A percentile compares a stretch with the other conserved stretches of the same genome.
phyloP scores from a whole-genome alignment of 345 rosid species.

The Brassica nigra region DNA sequence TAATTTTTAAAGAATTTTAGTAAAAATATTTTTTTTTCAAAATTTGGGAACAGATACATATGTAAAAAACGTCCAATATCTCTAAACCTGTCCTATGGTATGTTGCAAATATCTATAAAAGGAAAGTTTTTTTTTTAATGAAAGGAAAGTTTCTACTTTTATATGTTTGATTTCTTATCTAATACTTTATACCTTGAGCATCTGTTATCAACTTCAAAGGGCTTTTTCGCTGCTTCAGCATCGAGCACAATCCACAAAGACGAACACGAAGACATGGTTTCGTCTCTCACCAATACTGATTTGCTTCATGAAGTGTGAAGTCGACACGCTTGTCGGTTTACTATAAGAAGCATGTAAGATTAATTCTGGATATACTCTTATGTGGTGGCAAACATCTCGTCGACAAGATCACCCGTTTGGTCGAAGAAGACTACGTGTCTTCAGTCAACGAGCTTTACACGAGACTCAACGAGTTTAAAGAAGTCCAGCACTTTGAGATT shows the following conservation, averaged over 20 bases:
- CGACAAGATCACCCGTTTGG: slow-evolving; percentile 46
- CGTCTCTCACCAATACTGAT: slow-evolving; percentile 51
- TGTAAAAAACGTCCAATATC: no score
- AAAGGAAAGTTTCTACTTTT: not conserved
- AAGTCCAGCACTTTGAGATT: slow-evolving; percentile 51
- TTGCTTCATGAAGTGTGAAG: slow-evolving; percentile 59
- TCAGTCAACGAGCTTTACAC: slow-evolving; percentile 51
- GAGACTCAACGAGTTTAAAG: slow-evolving; percentile 61
- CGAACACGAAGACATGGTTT: slow-evolving; percentile 51
- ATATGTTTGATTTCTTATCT: not conserved
- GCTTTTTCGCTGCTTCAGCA: slow-evolving; percentile 62
- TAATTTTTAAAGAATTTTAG: no score
- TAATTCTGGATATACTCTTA: slow-evolving; percentile 44
- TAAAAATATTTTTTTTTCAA: no score
- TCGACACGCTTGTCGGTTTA: slow-evolving; percentile 54
- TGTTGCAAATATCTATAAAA: not conserved
- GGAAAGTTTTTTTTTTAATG: not conserved
- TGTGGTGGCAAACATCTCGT: slow-evolving; percentile 45
- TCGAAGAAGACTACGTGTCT: slow-evolving; percentile 61
- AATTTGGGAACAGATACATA: no score
- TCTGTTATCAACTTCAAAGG: slow-evolving; percentile 68
- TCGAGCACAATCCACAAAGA: slow-evolving; percentile 56
- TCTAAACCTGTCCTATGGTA: slow-evolving; percentile 53
- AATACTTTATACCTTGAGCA: slow-evolving; percentile 67
- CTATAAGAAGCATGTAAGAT: slow-evolving; percentile 57